A percentile compares a stretch with the other conserved stretches of the same genome.
Evolutionary conservation across 1,284 basidiomycete species (phyloP).

Genomic region (Pseudozyma hubeiensis): DNA sequence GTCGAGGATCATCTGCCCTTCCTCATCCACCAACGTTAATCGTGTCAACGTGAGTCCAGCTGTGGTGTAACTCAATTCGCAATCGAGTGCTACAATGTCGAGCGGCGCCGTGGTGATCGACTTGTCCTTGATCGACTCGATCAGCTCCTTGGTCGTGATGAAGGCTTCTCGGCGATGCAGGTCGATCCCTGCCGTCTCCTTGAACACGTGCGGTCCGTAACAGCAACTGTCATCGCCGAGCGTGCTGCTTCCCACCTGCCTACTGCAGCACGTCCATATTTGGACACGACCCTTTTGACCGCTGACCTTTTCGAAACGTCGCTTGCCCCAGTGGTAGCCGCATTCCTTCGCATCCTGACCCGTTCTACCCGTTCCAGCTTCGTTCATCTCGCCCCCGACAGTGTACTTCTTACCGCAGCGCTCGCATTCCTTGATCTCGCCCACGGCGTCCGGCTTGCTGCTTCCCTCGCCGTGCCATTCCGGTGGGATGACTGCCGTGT

Average conservation of each 20-base stretch:
- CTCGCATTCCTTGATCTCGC: constrained; percentile 56
- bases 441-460: constrained; percentile 41
- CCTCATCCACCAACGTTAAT: constrained; percentile 62
- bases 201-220: constrained; percentile 65
- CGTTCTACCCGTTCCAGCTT: constrained; percentile 22
- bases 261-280: constrained; percentile 62
- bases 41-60: constrained; percentile 61
- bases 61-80: constrained; percentile 65
- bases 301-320: constrained; percentile 45
- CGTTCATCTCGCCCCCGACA: constrained; percentile 50
- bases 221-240: constrained; percentile 57
- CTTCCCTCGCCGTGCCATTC: constrained; percentile 49
- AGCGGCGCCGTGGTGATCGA: constrained; percentile 15
- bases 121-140: constrained; percentile 15
- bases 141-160: constrained; percentile 41
- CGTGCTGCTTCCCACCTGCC: constrained; percentile 46
- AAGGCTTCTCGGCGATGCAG: constrained; percentile 61
- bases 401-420: constrained; percentile 57
- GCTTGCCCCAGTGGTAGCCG: constrained; percentile 59
- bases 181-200: constrained; percentile 51
- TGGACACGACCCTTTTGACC: constrained; percentile 36
- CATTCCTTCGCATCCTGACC: constrained; percentile 53
- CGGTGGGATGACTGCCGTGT: constrained; percentile 39
- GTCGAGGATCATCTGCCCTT: constrained; percentile 58
- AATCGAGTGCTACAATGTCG: constrained; percentile 63